These are phyloP conservation scores for Podospora tetraspora DNA, from an alignment of 495 filamentous ascomycete genomes.

Conservation along the genomic window DNA sequence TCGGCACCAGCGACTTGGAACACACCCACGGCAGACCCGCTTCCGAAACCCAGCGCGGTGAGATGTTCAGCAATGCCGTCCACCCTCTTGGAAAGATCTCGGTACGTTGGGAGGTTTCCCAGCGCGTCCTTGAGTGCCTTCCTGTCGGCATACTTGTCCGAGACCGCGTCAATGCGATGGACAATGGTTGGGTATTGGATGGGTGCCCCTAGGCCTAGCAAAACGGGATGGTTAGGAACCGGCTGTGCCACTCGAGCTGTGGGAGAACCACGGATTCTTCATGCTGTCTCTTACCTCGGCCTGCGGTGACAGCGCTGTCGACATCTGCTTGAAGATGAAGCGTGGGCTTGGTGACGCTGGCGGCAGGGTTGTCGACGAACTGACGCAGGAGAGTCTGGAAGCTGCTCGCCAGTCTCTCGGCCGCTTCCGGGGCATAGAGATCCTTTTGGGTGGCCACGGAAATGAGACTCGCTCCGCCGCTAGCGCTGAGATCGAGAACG, in stretches of 20 bases:
- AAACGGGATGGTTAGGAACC: neutral
- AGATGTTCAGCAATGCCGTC: constrained; percentile 14
- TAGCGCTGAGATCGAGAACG: constrained; percentile 16
- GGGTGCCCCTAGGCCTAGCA: constrained; percentile 1
- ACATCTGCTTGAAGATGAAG: constrained; percentile 7
- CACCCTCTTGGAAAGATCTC: constrained; percentile 12
- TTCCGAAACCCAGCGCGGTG: neutral
- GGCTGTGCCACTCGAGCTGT: constrained; percentile 3
- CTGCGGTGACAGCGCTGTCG: neutral
- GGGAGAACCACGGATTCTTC: neutral
- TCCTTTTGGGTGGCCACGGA: constrained; percentile 15
- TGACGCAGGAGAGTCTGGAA: constrained; percentile 8
- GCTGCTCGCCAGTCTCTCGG: constrained; percentile 1
- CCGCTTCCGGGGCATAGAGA: constrained; percentile 15
- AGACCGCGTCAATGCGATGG: constrained; percentile 26
- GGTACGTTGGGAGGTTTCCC: constrained; percentile 17
- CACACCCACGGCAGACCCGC: constrained; percentile 23
- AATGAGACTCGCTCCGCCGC: constrained; percentile 9
- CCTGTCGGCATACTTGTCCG: constrained; percentile 5
- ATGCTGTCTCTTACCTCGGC: constrained; percentile 1
- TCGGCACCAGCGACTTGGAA: constrained; percentile 35
- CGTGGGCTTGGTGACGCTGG: constrained; percentile 3
- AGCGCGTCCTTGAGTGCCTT: constrained; percentile 17
- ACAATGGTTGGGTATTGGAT: constrained; percentile 16
- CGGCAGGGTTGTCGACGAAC: constrained; percentile 10